Conservation (phyloP, 805 yeast species). For the Saccharomycopsis sp. region DNA sequence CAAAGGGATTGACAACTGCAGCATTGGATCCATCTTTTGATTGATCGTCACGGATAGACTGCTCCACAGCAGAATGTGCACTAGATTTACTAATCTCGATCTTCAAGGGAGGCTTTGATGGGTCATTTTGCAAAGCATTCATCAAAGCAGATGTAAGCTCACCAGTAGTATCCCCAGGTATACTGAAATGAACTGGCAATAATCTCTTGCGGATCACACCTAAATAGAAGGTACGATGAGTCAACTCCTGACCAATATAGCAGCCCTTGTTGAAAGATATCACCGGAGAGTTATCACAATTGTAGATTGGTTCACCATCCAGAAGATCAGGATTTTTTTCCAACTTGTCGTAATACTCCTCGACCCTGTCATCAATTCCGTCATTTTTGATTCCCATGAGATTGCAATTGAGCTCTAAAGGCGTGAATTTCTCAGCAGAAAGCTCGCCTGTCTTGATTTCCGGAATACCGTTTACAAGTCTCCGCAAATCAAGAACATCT, state of each 20-base stretch:
- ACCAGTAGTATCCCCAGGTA: slow-evolving; percentile 17
- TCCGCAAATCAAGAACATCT: slow-evolving; percentile 35
- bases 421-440: slow-evolving; percentile 48
- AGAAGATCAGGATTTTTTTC: slow-evolving; percentile 1
- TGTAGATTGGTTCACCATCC: slow-evolving; percentile 9
- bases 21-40: no score
- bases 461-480: slow-evolving; percentile 43
- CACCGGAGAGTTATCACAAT: slow-evolving; percentile 26
- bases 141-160: background rate
- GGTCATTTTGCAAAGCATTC: background rate
- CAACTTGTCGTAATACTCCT: background rate
- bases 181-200: slow-evolving; percentile 52
- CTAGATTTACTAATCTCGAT: background rate
- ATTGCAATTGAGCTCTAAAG: slow-evolving; percentile 63
- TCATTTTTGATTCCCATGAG: slow-evolving; percentile 65
- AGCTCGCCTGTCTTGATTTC: slow-evolving; percentile 45
- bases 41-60: no score
- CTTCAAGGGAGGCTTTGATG: background rate
- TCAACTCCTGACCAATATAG: slow-evolving; percentile 92
- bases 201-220: slow-evolving; percentile 81
- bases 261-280: slow-evolving; percentile 90
- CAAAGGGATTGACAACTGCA: slow-evolving; percentile 15
- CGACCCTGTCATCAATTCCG: slow-evolving; percentile 17
- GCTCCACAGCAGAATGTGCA: background rate
- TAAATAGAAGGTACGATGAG: slow-evolving; percentile 77